Evolutionary conservation across 495 filamentous ascomycete genomes (phyloP), one percentile per base, ranked within the genome.

Genomic region (Penicillium crystallinum): DNA sequence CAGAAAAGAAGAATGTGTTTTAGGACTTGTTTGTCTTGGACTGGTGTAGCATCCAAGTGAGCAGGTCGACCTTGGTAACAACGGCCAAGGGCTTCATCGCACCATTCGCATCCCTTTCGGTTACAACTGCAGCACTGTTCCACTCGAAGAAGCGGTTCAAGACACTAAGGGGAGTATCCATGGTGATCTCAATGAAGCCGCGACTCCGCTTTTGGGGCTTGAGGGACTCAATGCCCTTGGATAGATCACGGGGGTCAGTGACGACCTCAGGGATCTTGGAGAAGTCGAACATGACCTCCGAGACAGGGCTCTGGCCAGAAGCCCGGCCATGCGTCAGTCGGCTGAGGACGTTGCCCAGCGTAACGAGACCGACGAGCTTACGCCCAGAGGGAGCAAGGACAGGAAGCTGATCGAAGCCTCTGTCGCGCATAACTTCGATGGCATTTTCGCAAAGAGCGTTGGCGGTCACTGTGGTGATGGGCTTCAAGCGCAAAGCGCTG

Each of bases 281-380:
- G 67, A 98, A 98, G 66, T 95, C 81, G 53, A 98, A 97, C 93
- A 98, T 98, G 62, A 96, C 87, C n/a, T 91, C 84, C 18, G 78
- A 76, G 38, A 98, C 88, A 2, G 81, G 84, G 55, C 77, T 87
- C 58, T 81, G 74, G 1, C 82, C 82, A 0, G 80, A 79, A 4
- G 89, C 89, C 1, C 93, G 81, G 8, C 89, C 90, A 45, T 83
- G 80, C 9, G 87, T 90, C 58, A 98, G 85, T 69, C 87, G 90
- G 63, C 84, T 89, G 36, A 98, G 81, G n/a, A 97, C 72, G 64
- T 98, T 97, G 18, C 93, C 93, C 37, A 98, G 79, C 1, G 93
- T 98, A 14, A 97, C 84, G 2, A 98, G 82, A 21, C 93, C 93
- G 17, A 93, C 89, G 15, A 98, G 84, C 59, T 81, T 85, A 49